Evolutionary conservation across 164 flowering plant genomes (phyloP).

Genomic region (Stephania yunnanensis): DNA sequence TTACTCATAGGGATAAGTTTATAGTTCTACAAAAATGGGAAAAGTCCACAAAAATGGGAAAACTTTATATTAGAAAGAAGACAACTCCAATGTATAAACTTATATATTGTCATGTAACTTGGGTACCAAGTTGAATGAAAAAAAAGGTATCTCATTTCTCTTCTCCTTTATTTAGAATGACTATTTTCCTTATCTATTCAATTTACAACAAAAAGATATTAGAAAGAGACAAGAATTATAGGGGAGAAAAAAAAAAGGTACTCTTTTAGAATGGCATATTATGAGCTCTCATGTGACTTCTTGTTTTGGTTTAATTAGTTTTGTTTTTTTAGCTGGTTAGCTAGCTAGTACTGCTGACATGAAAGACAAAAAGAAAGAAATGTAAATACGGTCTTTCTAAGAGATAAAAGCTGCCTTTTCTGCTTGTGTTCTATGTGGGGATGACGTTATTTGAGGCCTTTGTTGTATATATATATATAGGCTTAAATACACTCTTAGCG

Average conservation of each 20-base stretch:
- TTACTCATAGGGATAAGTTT: neutral
- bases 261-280: neutral
- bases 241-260: neutral
- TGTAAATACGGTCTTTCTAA: slow-evolving; percentile 12
- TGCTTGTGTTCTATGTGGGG: no score
- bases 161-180: no score
- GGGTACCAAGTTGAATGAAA: no score
- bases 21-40: neutral
- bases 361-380: slow-evolving; percentile 8
- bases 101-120: no score
- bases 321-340: neutral
- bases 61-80: neutral
- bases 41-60: neutral
- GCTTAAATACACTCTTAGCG: no score
- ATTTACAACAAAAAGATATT: no score
- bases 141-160: no score
- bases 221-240: slow-evolving; percentile 13
- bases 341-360: neutral
- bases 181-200: no score
- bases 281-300: neutral
- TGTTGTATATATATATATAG: no score
- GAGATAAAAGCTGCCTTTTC: neutral
- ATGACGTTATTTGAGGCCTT: no score
- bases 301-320: neutral
- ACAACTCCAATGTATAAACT: no score